Base-by-base conservation (phyloP, 352 stramenopile genomes). In the Pythium angustatum region DNA sequence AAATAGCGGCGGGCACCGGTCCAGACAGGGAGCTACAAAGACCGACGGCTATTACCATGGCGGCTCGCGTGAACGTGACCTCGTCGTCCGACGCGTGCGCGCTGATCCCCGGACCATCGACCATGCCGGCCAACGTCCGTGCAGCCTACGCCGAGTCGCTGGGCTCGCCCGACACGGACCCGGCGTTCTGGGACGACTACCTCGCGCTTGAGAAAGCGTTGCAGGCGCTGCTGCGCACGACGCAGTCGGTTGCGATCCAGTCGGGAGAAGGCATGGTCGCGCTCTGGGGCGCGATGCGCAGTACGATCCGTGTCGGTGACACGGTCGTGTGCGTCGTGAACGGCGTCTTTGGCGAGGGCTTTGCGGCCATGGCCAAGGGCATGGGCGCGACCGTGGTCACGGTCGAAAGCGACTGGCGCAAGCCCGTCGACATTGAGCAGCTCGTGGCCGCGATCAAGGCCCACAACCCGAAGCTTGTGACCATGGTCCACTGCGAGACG, bases 241-340 rank as follows among this genome's bases (percentile, higher is more conserved):
- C 69, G 22, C 68, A 70, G 10, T 71, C 62, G 24, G 66, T 86
- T 21, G 73, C 71, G 41, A 81, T 87, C 45, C 73, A 81, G 51
- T 87, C 78, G n/a, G 75, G 78, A 22, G 78, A 87, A 66, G 78
- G 75, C 48, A 87, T 87, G 78, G 58, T 81, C 48, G 65, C 67
- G 15, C 61, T 87, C 52, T 87, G 78, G 78, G 78, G 78, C 22
- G 75, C 78, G 0, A 65, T 87, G 38, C 82, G 81, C 61, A 87
- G 78, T 58, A 73, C 68, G 1, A 22, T 87, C 1, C 48, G 50
- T 36, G 68, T 72, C 24, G 73, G 75, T 6, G 78, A 84, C 34
- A 58, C 71, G 15, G 78, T 87, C 26, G 59, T 87, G 5, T 83
- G 78, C 51, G 77, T 56, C 22, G 70, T 64, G 24, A 86, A 83